Conservation (phyloP, 768 basidiomycete genomes). For the Lactifluus pinguis region DNA sequence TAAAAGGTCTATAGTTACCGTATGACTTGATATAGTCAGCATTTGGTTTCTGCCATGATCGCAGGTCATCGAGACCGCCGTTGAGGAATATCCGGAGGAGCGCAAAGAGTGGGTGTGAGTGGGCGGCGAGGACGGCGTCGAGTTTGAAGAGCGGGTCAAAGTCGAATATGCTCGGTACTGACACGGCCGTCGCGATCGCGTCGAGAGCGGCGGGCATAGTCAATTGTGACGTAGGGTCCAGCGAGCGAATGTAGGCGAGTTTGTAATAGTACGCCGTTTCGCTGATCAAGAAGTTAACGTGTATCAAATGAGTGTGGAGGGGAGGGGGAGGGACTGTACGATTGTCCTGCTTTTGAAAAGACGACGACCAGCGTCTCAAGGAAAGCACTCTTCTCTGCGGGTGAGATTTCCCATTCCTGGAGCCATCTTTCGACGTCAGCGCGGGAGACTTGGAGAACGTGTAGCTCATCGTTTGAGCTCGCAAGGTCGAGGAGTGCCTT, state of each 20-base stretch:
- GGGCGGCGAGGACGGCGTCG: conserved; percentile 54
- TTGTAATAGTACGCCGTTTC: conserved; percentile 55
- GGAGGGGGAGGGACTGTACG: conserved; percentile 36
- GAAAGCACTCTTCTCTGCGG: conserved; percentile 56
- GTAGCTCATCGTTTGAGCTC: conserved; percentile 49
- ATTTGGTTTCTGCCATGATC: conserved; percentile 49
- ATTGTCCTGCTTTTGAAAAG: conserved; percentile 46
- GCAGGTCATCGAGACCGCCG: conserved; percentile 52
- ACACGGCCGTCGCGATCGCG: conserved; percentile 54
- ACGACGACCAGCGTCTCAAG: conserved; percentile 54
- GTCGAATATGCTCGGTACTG: conserved; percentile 62
- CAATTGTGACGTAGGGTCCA: conserved; percentile 45
- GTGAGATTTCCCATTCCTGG: conserved; percentile 60
- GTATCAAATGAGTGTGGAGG: background rate
- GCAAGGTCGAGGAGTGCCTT: conserved; percentile 53
- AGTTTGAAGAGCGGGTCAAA: conserved; percentile 76
- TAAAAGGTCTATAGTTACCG: conserved; percentile 29
- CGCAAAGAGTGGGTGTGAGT: conserved; percentile 62
- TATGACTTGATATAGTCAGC: conserved; percentile 42
- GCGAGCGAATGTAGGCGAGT: conserved; percentile 49
- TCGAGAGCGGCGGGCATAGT: conserved; percentile 48
- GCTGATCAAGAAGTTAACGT: conserved; percentile 28
- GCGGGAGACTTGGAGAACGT: conserved; percentile 49
- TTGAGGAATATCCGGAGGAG: conserved; percentile 71
- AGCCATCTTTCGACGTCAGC: conserved; percentile 68